These are phyloP conservation scores for Nigrospora osmanthi DNA, from an alignment of 2,329 filamentous ascomycete genomes.

Conservation along the genomic window DNA sequence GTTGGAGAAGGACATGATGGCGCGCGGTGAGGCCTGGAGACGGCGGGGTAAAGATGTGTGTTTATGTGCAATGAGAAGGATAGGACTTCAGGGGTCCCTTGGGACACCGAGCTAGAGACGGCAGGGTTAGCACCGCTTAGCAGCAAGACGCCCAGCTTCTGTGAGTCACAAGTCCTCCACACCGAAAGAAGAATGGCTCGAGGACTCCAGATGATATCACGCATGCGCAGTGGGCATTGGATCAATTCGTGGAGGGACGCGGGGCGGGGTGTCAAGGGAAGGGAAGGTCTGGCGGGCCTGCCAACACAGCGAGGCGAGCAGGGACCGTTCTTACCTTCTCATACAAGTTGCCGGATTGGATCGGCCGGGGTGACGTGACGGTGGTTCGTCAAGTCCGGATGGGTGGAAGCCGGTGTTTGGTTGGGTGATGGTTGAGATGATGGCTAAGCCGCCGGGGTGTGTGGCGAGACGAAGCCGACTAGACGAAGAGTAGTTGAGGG, in stretches of 20 bases:
- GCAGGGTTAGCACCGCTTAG: conserved; percentile 20
- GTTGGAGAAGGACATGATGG: conserved; percentile 40
- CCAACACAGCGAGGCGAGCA: no score
- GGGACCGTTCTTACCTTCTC: no score
- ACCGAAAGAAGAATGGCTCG: conserved; percentile 15
- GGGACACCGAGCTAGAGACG: conserved; percentile 6
- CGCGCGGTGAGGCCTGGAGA: conserved; percentile 14
- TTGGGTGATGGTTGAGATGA: no score
- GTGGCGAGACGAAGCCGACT: no score
- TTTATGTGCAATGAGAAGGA: conserved; percentile 7
- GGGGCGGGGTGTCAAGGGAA: no score
- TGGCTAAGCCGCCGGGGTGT: no score
- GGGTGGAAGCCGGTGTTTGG: no score
- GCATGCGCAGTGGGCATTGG: conserved; percentile 14
- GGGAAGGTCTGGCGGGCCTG: no score
- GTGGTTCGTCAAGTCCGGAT: no score
- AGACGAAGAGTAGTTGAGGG: no score
- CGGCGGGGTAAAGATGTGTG: conserved; percentile 11
- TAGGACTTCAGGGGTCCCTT: conserved; percentile 11
- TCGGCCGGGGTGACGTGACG: no score
- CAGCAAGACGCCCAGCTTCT: conserved; percentile 18
- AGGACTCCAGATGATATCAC: conserved; percentile 15
- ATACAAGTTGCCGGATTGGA: no score
- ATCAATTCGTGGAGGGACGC: conserved; percentile 11
- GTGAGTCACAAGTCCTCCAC: conserved; percentile 22